These are phyloP conservation scores for Globisporangium nagaii DNA, from an alignment of 352 stramenopile genomes.

Conservation along the genomic window DNA sequence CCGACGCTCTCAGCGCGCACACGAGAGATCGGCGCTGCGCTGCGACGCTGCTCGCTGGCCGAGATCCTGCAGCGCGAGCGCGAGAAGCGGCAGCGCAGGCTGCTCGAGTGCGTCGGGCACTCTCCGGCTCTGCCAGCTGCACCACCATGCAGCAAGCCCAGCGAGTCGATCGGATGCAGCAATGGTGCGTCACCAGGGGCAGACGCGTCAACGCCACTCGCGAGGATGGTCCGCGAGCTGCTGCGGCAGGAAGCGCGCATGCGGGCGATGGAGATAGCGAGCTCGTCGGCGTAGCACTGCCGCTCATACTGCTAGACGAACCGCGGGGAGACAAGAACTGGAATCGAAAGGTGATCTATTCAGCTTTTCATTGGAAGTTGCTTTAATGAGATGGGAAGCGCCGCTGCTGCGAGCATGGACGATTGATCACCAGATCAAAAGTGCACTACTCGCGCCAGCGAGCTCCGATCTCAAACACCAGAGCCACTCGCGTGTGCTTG, in stretches of 20 bases:
- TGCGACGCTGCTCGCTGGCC: slow-evolving; percentile 9
- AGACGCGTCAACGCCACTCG: background rate
- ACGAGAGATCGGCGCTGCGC: slow-evolving; percentile 17
- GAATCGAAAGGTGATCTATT: slow-evolving; percentile 27
- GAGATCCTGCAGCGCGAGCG: slow-evolving; percentile 10
- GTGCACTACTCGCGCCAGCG: slow-evolving; percentile 23
- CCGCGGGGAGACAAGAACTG: too few relatives aligned
- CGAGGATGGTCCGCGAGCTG: background rate
- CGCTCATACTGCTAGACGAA: too few relatives aligned
- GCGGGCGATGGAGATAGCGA: background rate
- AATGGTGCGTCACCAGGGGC: too few relatives aligned
- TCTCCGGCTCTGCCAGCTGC: background rate
- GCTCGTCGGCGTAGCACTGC: too few relatives aligned
- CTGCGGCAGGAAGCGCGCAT: background rate
- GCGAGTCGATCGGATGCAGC: too few relatives aligned
- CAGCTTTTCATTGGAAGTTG: slow-evolving; percentile 28
- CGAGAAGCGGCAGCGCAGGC: slow-evolving; percentile 5
- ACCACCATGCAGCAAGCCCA: background rate
- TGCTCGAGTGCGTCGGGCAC: background rate
- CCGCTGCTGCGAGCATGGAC: slow-evolving; percentile 27
- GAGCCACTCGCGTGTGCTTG: slow-evolving; percentile 26
- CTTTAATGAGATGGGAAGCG: slow-evolving; percentile 17
- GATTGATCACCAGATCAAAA: slow-evolving; percentile 30
- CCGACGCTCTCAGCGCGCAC: slow-evolving; percentile 23
- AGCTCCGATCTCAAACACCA: slow-evolving; percentile 17